Percentiles rank a stretch among this genome's conserved stretches.
These are phyloP conservation scores for Boletus smithii DNA, from an alignment of 1,284 basidiomycete species.

Conservation along the genomic window DNA sequence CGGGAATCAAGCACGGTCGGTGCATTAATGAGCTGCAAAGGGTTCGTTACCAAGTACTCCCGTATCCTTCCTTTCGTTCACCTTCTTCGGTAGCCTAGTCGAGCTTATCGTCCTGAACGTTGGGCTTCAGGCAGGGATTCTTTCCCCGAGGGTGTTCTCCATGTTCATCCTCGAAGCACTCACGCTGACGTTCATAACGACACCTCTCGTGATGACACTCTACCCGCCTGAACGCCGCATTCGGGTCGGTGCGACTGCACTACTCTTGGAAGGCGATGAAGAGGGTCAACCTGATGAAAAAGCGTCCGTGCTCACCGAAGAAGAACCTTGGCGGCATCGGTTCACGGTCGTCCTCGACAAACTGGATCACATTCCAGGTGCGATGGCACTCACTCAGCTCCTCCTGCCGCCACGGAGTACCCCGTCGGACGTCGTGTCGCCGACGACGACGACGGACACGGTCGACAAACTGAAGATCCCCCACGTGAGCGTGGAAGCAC, in stretches of 20 bases:
- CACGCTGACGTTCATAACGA: constrained; percentile 86
- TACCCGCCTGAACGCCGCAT: constrained; percentile 68
- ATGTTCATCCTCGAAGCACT: constrained; percentile 94
- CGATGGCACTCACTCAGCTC: constrained; percentile 69
- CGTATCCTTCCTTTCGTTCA: not conserved
- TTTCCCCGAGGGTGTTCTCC: constrained; percentile 70
- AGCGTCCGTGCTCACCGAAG: constrained; percentile 17
- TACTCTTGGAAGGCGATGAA: constrained; percentile 3
- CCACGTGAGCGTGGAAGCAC: constrained; percentile 52
- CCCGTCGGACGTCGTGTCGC: constrained; percentile 5
- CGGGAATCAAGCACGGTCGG: constrained; percentile 87
- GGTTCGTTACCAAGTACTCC: constrained; percentile 43
- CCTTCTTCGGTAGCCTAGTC: constrained; percentile 53
- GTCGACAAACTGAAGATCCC: constrained; percentile 8
- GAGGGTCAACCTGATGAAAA: constrained; percentile 13
- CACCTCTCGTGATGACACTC: constrained; percentile 72
- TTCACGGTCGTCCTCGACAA: constrained; percentile 87
- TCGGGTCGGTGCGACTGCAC: not conserved
- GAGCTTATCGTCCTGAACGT: constrained; percentile 96
- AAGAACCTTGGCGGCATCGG: constrained; percentile 30
- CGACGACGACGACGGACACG: constrained; percentile 19
- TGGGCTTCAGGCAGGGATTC: constrained; percentile 79
- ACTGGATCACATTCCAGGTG: constrained; percentile 79
- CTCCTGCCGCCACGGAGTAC: constrained; percentile 30
- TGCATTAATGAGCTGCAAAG: constrained; percentile 94